Evolutionary conservation across 1,139 yeast genomes (phyloP), one percentile per base, ranked within the genome.

Genomic region (Yamadazyma oceani): DNA sequence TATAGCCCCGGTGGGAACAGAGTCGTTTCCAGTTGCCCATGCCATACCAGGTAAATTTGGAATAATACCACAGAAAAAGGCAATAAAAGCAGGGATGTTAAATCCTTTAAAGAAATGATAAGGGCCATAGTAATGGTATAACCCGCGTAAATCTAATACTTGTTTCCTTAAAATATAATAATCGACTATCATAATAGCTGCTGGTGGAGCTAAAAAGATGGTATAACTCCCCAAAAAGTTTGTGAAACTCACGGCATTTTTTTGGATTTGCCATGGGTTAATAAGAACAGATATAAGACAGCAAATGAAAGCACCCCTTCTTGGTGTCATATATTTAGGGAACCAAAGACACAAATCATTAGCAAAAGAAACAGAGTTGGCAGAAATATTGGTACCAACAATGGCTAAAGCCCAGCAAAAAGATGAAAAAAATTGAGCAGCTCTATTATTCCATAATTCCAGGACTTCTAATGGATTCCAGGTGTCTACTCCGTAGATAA

Each of bases 301-400:
- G 34, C 71, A 62, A 16, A 71, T 45, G n/a, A 70, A 42, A 4
- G 77, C 71, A 42, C 80, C 82, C 42, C 82, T 62, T 45, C 64
- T 61, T 41, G 76, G 74, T 42, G 71, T 73, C 50, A 62, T 50
- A 39, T 53, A 60, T 40, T 45, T 57, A 14, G 68, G 68, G 33
- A 45, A 53, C 29, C 61, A 45, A 15, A 58, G 62, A 3, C 59
- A 40, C 41, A 62, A 43, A 46, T 62, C 67, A 60, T 60, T 61
- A 21, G 60, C 55, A 21, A 58, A 51, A 10, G 62, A 55, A 32
- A 53, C 48, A 2, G 57, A 52, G 39, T 57, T 57, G 22, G 55
- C 53, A n/a, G 54, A 39, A 3, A 55, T 51, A 29, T 57, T 54
- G 37, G 57, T 51, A 2, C 54, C 49, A 19, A 55, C 39, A 9